phyloP scores from a whole-genome alignment of 2,329 filamentous ascomycete species.

The Aureobasidium sp. region DNA sequence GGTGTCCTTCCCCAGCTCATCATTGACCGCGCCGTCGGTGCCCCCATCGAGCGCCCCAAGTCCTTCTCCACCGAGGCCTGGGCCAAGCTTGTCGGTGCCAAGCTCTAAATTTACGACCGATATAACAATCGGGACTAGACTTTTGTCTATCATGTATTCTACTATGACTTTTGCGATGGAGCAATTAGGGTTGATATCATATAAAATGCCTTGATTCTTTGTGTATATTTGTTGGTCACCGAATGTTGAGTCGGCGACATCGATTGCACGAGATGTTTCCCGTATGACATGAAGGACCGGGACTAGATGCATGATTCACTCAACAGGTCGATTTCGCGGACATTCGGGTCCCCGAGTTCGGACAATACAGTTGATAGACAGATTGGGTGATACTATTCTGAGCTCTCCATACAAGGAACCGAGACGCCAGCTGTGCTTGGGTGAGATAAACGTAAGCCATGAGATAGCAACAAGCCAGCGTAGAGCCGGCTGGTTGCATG shows the following conservation, averaged over 20 bases:
- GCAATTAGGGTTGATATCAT: slow-evolving; percentile 16
- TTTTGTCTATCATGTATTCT: slow-evolving; percentile 12
- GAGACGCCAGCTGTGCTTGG: background rate
- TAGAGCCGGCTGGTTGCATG: background rate
- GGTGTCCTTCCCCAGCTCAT: slow-evolving; percentile 99
- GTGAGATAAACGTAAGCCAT: slow-evolving; percentile 2
- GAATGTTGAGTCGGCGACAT: background rate
- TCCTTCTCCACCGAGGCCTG: slow-evolving; percentile 97
- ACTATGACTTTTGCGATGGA: slow-evolving; percentile 16
- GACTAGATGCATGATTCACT: background rate
- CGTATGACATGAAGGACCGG: slow-evolving; percentile 7
- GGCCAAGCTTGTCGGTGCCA: slow-evolving; percentile 83
- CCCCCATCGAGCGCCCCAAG: slow-evolving; percentile 98
- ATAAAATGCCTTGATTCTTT: slow-evolving; percentile 15
- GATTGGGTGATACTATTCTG: slow-evolving; percentile 1
- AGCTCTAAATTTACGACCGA: slow-evolving; percentile 59
- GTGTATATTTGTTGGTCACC: background rate
- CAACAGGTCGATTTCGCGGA: slow-evolving; percentile 4
- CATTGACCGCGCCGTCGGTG: slow-evolving; percentile 95
- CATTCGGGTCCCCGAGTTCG: background rate
- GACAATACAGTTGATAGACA: slow-evolving; percentile 6
- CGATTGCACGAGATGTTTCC: background rate
- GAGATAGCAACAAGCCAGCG: background rate
- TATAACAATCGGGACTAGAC: background rate
- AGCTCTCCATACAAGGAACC: background rate